phyloP scores from a whole-genome alignment of 2,329 filamentous ascomycete genomes.

The Exophiala lecanii-corni region DNA sequence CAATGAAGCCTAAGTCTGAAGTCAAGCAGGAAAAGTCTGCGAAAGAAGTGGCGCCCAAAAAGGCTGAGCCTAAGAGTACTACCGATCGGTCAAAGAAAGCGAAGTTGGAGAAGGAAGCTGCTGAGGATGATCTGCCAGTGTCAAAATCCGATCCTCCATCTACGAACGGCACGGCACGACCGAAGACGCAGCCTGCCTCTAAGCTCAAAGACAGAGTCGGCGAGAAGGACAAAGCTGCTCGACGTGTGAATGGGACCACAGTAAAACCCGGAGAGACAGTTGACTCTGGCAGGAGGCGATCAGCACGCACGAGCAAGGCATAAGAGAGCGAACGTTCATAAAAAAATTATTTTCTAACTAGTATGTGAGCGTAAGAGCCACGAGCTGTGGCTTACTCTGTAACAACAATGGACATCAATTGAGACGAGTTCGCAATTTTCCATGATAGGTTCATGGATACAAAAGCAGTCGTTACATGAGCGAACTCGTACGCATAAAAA shows the following conservation, averaged over 20 bases:
- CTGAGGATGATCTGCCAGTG: constrained; percentile 5
- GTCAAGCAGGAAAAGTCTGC: constrained; percentile 18
- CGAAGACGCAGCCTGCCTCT: too few species aligned
- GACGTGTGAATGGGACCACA: too few species aligned
- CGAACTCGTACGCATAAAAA: too few species aligned
- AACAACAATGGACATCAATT: neutral
- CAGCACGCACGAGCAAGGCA: constrained; percentile 13
- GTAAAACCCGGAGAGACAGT: constrained; percentile 3
- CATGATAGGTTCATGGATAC: too few species aligned
- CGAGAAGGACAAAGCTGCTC: constrained; percentile 2
- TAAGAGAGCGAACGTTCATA: constrained; percentile 1
- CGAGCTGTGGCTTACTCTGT: neutral
- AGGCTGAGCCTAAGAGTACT: constrained; percentile 24
- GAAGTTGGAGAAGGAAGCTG: constrained; percentile 23
- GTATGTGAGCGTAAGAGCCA: neutral
- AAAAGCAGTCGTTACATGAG: too few species aligned
- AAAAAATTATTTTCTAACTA: too few species aligned
- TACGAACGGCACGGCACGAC: neutral
- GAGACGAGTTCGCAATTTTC: too few species aligned
- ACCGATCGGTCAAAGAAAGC: constrained; percentile 27
- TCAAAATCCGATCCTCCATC: too few species aligned
- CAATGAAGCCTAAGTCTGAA: constrained; percentile 6
- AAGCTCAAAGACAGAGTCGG: neutral
- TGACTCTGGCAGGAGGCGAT: constrained; percentile 13
- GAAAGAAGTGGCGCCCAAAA: constrained; percentile 10